Evolutionary conservation across 2,329 filamentous ascomycete species (phyloP).

Genomic region (Diaporthe aspalathi): DNA sequence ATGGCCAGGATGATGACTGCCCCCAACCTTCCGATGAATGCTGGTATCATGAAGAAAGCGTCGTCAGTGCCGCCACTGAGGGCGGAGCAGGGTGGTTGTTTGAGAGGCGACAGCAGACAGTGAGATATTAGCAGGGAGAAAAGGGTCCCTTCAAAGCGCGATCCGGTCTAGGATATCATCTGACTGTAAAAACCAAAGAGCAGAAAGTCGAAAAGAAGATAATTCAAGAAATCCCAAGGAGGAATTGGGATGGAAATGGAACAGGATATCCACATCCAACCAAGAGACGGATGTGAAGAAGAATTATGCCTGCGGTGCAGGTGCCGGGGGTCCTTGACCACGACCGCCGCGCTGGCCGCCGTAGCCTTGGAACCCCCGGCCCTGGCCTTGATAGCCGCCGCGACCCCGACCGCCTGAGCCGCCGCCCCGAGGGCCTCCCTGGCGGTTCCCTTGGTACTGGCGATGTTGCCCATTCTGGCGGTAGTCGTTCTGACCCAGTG

Average conservation of each 20-base stretch:
- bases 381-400: constrained; percentile 45
- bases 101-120: constrained; percentile 26
- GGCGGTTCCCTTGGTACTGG: constrained; percentile 53
- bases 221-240: constrained; percentile 25
- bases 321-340: constrained; percentile 41
- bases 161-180: constrained; percentile 32
- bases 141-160: constrained; percentile 25
- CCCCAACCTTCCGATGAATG: constrained; percentile 26
- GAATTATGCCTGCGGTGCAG: constrained; percentile 41
- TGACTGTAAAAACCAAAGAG: constrained; percentile 29
- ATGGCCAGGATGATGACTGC: constrained; percentile 21
- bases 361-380: constrained; percentile 46
- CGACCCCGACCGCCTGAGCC: constrained; percentile 50
- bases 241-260: constrained; percentile 25
- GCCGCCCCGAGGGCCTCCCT: constrained; percentile 45
- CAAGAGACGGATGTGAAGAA: not conserved
- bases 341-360: constrained; percentile 46
- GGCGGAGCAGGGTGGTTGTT: not conserved
- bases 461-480: constrained; percentile 54
- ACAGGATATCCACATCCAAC: not conserved
- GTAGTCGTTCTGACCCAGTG: constrained; percentile 50
- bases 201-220: constrained; percentile 19
- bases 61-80: constrained; percentile 21
- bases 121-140: constrained; percentile 21
- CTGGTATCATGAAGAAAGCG: constrained; percentile 32